Evolutionary conservation across 257 asterid genomes (phyloP), one percentile per base, ranked within the genome.

Genomic region (Henckelia pumila): DNA sequence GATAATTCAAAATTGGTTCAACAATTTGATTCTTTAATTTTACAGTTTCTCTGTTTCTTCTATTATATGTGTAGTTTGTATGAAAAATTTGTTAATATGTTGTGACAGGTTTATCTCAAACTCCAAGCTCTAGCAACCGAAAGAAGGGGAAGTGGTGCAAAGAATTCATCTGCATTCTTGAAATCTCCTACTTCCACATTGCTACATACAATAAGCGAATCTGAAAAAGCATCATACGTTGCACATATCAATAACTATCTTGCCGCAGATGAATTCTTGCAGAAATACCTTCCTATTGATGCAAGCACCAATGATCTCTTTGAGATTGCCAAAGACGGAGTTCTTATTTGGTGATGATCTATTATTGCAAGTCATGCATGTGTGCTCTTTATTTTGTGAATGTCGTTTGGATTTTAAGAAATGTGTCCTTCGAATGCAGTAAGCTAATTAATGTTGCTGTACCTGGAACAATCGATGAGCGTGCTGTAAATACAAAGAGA

Each of bases 401-500:
- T 6, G 14, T 23, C 61, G 52, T 56, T 50, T 56, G 30, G 21
- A 35, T 33, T 22, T 64, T 57, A 66, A 20, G 64, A 61, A 26
- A 68, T 17, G 50, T 26, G 25, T 75, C 61, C 67, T 68, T 32
- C 14, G 71, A 32, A 52, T 85, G 86, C 96, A 93, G 97, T 63
- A 94, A 94, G 79, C 97, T 94, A 63, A 94, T 94, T 65, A 94
- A 94, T 77, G 95, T 94, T 78, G 97, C 99, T 37, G 97, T 87
- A 29, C 95, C 99, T 35, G 97, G 97, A 63, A 94, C 99, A 19
- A 94, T 94, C 70, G 99, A 94, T 53, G 99, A 94, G 80, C 88
- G 99, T 59, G 95, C 99, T 32, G 85, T 94, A 67, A 94, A 94
- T 76, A 94, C 93, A 59, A 94, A 93, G 87, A 87, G 79, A 73